Conservation (phyloP, 2,329 filamentous ascomycete genomes). For the Xylaria sp. region DNA sequence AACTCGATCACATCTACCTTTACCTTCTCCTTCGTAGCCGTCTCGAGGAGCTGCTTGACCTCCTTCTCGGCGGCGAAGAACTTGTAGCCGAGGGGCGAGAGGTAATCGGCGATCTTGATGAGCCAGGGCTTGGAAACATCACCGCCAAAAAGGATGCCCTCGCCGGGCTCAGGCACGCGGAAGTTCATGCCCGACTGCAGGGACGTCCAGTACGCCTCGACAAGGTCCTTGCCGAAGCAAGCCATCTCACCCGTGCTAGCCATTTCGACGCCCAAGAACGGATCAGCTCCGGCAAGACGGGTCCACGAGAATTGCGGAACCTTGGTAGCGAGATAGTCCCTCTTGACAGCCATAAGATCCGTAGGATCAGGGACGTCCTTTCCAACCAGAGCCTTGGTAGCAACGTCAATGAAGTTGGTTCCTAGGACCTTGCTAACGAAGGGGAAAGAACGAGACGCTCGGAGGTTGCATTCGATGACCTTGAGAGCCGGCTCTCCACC, state of each 20-base stretch:
- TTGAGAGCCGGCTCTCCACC: slow-evolving; percentile 79
- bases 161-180: slow-evolving; percentile 90
- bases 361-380: slow-evolving; percentile 80
- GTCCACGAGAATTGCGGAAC: slow-evolving; percentile 99
- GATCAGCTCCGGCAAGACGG: slow-evolving; percentile 92
- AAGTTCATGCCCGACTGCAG: slow-evolving; percentile 99
- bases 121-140: slow-evolving; percentile 74
- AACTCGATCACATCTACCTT: slow-evolving; percentile 92
- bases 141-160: slow-evolving; percentile 93
- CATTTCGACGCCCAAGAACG: slow-evolving; percentile 98
- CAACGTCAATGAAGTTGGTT: slow-evolving; percentile 94
- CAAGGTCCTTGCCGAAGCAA: slow-evolving; percentile 93
- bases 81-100: slow-evolving; percentile 91
- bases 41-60: slow-evolving; percentile 84
- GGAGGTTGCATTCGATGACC: slow-evolving; percentile 98
- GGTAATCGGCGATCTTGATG: slow-evolving; percentile 79
- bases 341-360: slow-evolving; percentile 87
- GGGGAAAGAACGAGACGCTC: slow-evolving; percentile 95
- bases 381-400: slow-evolving; percentile 88
- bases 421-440: slow-evolving; percentile 98
- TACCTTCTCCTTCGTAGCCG: slow-evolving; percentile 65
- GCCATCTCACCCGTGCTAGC: slow-evolving; percentile 96
- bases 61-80: slow-evolving; percentile 81
- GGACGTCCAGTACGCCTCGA: slow-evolving; percentile 97
- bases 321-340: slow-evolving; percentile 94